Evolutionary conservation across 257 asterid species (phyloP).

Genomic region (Capsicum chinense): DNA sequence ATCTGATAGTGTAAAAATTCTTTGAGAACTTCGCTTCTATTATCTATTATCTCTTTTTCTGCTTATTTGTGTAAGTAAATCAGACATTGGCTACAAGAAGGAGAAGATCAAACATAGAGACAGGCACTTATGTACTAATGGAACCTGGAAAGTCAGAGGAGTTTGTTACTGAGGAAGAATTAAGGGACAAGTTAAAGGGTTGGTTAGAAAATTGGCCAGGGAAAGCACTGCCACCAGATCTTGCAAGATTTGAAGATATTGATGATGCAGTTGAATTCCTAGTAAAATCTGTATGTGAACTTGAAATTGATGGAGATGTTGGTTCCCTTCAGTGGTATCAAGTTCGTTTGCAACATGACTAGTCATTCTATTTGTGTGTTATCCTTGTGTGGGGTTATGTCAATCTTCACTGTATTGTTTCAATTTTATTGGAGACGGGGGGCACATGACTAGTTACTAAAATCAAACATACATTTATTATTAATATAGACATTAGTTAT

Average conservation of each 20-base stretch:
- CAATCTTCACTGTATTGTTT: too few relatives aligned
- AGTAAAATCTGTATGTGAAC: constrained; percentile 76
- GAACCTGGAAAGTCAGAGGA: constrained; percentile 79
- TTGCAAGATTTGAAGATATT: constrained; percentile 60
- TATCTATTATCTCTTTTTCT: background rate
- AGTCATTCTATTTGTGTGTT: background rate
- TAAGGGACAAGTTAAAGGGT: constrained; percentile 52
- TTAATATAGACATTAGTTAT: too few relatives aligned
- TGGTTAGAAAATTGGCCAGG: constrained; percentile 81
- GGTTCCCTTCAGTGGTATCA: constrained; percentile 90
- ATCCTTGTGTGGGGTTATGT: too few relatives aligned
- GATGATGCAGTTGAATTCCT: constrained; percentile 77
- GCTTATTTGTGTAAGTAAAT: background rate
- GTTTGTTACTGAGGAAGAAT: constrained; percentile 72
- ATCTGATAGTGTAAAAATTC: background rate
- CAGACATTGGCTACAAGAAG: constrained; percentile 63
- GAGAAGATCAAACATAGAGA: constrained; percentile 65
- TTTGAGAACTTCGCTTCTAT: background rate
- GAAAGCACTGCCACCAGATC: constrained; percentile 59
- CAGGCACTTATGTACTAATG: constrained; percentile 69
- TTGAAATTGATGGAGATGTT: constrained; percentile 80
- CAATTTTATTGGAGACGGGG: too few relatives aligned
- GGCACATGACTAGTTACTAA: too few relatives aligned
- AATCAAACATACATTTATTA: background rate
- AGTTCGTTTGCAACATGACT: constrained; percentile 61